Evolutionary conservation across 148 eudicot species (phyloP).

Genomic region (Fagopyrum homotropicum): DNA sequence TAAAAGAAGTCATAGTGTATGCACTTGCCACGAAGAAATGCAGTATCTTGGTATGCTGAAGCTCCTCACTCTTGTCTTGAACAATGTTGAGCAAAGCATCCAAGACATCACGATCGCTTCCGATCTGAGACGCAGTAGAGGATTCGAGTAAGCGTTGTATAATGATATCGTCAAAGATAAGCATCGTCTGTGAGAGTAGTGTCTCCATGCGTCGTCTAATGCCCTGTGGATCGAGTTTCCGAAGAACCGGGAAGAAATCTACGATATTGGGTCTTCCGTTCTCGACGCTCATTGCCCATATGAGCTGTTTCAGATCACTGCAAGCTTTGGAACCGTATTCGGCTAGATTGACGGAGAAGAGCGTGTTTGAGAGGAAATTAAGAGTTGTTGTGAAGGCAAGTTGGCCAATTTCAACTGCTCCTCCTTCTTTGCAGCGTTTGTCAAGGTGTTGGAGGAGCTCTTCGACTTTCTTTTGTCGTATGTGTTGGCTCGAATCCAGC

Average conservation of each 20-base stretch:
- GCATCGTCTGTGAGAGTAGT: neutral
- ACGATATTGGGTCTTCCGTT: neutral
- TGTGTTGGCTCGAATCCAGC: neutral
- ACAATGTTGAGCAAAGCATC: neutral
- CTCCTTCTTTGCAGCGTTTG: neutral
- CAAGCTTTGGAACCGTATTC: neutral
- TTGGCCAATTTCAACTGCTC: neutral
- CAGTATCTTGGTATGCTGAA: neutral
- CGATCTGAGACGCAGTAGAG: neutral
- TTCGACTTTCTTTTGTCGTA: neutral
- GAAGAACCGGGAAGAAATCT: neutral
- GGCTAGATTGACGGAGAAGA: neutral
- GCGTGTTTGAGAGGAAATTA: neutral
- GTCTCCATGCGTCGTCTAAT: constrained; percentile 1
- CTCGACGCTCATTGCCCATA: constrained; percentile 2
- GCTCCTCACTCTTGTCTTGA: neutral
- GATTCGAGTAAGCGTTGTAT: neutral
- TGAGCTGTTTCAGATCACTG: neutral
- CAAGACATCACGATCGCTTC: neutral
- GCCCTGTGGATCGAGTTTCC: neutral
- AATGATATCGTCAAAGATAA: neutral
- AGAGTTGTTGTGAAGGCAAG: neutral
- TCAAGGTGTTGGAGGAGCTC: neutral
- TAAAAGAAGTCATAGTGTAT: too few relatives aligned
- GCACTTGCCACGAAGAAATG: neutral